A percentile compares a stretch with the other conserved stretches of the same genome.
These are phyloP conservation scores for Dactylellina haptotyla DNA, from an alignment of 2,329 filamentous ascomycete species.

Conservation along the genomic window DNA sequence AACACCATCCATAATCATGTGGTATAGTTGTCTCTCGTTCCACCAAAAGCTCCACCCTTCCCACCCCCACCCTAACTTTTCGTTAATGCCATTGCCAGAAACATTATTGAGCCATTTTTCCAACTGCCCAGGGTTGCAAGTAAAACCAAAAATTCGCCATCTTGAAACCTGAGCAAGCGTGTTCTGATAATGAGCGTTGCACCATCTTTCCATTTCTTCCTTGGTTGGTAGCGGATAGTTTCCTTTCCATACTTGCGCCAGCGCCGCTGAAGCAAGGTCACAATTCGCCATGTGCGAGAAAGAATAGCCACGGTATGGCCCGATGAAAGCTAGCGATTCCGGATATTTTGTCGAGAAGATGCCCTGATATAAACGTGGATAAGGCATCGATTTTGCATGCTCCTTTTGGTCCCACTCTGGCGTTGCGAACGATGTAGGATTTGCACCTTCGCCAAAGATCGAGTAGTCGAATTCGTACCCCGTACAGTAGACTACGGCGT, in stretches of 20 bases:
- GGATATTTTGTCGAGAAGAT: conserved; percentile 59
- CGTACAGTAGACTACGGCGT: conserved; percentile 61
- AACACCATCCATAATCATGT: conserved; percentile 59
- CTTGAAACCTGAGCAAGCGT: background rate
- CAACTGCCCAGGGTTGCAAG: conserved; percentile 34
- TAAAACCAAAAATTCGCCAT: conserved; percentile 13
- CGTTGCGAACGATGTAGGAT: conserved; percentile 54
- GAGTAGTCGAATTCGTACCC: conserved; percentile 59
- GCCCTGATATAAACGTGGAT: conserved; percentile 59
- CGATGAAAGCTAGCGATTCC: conserved; percentile 59
- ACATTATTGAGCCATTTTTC: conserved; percentile 59
- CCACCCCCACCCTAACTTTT: conserved; percentile 59
- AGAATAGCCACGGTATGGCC: conserved; percentile 48
- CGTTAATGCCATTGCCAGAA: conserved; percentile 59
- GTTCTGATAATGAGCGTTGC: conserved; percentile 20
- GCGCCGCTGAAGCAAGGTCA: conserved; percentile 58
- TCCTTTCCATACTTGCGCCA: conserved; percentile 60
- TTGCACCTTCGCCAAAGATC: conserved; percentile 56
- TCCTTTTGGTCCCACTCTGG: conserved; percentile 21
- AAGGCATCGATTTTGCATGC: conserved; percentile 40
- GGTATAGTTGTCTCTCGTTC: conserved; percentile 59
- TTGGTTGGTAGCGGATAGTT: conserved; percentile 55
- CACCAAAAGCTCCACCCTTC: conserved; percentile 61
- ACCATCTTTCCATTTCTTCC: conserved; percentile 58
- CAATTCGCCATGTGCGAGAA: conserved; percentile 57